phyloP scores from a whole-genome alignment of 495 filamentous ascomycete genomes.

The Neurospora tetrasperma region DNA sequence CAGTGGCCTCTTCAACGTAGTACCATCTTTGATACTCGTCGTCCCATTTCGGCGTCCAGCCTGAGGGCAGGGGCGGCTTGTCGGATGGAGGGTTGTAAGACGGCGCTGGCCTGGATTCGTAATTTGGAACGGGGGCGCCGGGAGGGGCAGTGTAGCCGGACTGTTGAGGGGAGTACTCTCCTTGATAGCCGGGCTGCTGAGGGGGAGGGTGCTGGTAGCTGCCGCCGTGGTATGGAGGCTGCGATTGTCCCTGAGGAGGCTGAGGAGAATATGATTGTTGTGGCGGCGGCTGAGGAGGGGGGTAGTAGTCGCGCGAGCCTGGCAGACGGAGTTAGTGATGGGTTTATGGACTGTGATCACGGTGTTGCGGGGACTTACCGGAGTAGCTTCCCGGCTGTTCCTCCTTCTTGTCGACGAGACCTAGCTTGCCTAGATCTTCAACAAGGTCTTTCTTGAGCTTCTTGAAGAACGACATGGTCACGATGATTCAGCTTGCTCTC shows the following conservation, averaged over 20 bases:
- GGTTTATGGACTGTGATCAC: not conserved
- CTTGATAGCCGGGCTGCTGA: constrained; percentile 1
- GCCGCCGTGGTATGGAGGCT: constrained; percentile 22
- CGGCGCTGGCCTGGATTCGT: constrained; percentile 18
- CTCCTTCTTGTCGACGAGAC: constrained; percentile 15
- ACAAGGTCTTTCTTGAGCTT: constrained; percentile 16
- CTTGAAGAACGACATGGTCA: constrained; percentile 24
- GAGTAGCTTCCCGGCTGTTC: constrained; percentile 4
- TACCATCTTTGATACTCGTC: constrained; percentile 46
- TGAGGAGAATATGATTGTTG: constrained; percentile 11
- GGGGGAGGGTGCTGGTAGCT: constrained; percentile 12
- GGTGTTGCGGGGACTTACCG: constrained; percentile 1
- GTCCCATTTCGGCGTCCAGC: constrained; percentile 54
- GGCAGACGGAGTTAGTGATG: not conserved
- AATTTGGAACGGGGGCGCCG: not conserved
- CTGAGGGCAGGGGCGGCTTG: constrained; percentile 44
- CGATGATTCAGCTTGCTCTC: not conserved
- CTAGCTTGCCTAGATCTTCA: constrained; percentile 12
- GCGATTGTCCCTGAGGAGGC: constrained; percentile 12
- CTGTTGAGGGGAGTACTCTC: constrained; percentile 4
- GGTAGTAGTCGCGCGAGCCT: not conserved
- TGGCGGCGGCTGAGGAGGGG: constrained; percentile 6
- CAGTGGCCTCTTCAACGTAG: constrained; percentile 49
- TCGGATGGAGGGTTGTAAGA: constrained; percentile 34
- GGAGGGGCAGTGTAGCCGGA: constrained; percentile 11